phyloP scores from a whole-genome alignment of 2,329 filamentous ascomycete species.

The Colletotrichum liriopes region DNA sequence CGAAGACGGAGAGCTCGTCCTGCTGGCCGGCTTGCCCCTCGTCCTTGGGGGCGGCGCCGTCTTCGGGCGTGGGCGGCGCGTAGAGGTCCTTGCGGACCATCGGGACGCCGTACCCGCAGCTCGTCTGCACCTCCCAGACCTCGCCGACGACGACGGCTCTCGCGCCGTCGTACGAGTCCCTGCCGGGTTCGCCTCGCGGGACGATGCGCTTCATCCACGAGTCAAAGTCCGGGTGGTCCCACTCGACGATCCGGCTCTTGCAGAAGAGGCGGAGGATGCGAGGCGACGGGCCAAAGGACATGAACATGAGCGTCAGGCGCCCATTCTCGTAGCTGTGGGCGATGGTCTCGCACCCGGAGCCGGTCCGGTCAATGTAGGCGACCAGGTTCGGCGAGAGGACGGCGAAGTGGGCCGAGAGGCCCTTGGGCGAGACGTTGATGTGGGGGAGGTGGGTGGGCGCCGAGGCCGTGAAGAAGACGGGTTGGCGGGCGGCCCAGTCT shows the following conservation, averaged over 20 bases:
- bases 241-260: slow-evolving; percentile 72
- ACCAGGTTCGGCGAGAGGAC: slow-evolving; percentile 72
- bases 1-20: slow-evolving; percentile 61
- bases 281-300: slow-evolving; percentile 72
- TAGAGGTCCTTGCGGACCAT: slow-evolving; percentile 61
- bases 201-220: slow-evolving; percentile 62
- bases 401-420: slow-evolving; percentile 74
- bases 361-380: slow-evolving; percentile 82
- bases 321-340: slow-evolving; percentile 84
- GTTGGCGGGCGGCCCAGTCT: slow-evolving; percentile 76
- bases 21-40: slow-evolving; percentile 41
- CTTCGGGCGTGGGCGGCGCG: slow-evolving; percentile 44
- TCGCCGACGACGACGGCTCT: slow-evolving; percentile 74
- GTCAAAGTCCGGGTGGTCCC: slow-evolving; percentile 66
- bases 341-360: slow-evolving; percentile 83
- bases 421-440: slow-evolving; percentile 85
- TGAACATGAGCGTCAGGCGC: slow-evolving; percentile 82
- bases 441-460: slow-evolving; percentile 78
- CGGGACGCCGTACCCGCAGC: slow-evolving; percentile 77
- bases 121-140: slow-evolving; percentile 77
- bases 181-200: slow-evolving; percentile 49
- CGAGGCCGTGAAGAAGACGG: slow-evolving; percentile 83
- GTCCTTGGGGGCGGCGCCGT: slow-evolving; percentile 41
- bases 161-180: slow-evolving; percentile 61
- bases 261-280: slow-evolving; percentile 78